Evolutionary conservation across 129 eudicot genomes (phyloP), one percentile per base, ranked within the genome.

Genomic region (Flaveria bidentis): DNA sequence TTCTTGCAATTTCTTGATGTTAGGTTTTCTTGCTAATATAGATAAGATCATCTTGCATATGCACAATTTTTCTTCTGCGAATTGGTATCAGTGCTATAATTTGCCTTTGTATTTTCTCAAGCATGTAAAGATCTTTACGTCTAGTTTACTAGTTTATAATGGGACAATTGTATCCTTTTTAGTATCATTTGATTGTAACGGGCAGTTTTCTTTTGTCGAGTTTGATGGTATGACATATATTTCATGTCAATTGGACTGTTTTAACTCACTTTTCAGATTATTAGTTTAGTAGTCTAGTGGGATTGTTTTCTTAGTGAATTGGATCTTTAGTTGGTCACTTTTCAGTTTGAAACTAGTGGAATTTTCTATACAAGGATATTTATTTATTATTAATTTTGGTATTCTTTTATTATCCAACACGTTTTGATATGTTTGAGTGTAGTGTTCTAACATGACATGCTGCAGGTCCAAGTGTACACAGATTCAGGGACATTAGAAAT

Each of bases 381-480:
- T 61, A 20, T 33, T 36, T 67, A 8, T 41, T 71, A 46, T 61
- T 60, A 60, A 9, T 56, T 58, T 58, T 58, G 36, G 15, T 72
- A 55, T 45, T 62, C 64, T 53, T 28, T 51, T 53, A 36, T 20
- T 14, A 58, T 20, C 62, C 23, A 12, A 6, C 71, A 23, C 55
- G 49, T 60, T 49, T 71, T 62, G 58, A 61, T 51, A 42, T 39
- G 66, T 72, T 73, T 73, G 60, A 17, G 51, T 73, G 17, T 66
- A 25, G 44, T 44, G 49, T 80, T 80, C 68, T 80, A 73, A 80
- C 45, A 73, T 39, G 9, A 44, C n/a, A 13, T 75, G 46, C 12
- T 82, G 88, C 96, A 91, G 97, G 81, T 93, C 69, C 78, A 93
- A 60, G 55, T 93, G 42, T 91, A 84, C 76, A 69, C 93, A 15